Evolutionary conservation across 2,329 filamentous ascomycete genomes (phyloP).

Genomic region (Stenocarpella maydis): DNA sequence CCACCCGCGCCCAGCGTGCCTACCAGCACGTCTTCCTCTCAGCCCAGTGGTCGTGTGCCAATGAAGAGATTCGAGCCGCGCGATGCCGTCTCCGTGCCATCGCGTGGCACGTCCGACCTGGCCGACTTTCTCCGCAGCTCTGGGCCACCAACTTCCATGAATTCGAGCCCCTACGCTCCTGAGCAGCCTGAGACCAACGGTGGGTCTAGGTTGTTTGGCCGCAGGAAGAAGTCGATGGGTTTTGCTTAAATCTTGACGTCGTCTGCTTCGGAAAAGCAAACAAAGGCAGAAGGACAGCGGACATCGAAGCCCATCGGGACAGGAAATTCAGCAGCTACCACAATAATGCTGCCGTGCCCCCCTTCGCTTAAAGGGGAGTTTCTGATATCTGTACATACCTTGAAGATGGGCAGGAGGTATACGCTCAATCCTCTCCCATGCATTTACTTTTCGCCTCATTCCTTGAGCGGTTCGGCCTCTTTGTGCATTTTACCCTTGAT

Average conservation of each 20-base stretch:
- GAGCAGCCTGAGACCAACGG: conserved; percentile 11
- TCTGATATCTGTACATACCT: conserved; percentile 10
- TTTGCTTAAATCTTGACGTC: conserved; percentile 11
- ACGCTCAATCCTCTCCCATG: background rate
- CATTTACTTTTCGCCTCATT: conserved; percentile 11
- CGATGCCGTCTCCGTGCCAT: conserved; percentile 53
- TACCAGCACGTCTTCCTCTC: conserved; percentile 27
- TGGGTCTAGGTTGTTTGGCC: conserved; percentile 33
- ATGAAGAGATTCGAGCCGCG: conserved; percentile 68
- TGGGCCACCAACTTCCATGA: conserved; percentile 61
- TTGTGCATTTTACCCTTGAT: conserved; percentile 19
- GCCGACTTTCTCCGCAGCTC: conserved; percentile 77
- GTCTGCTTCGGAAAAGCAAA: background rate
- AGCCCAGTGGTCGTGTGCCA: conserved; percentile 49
- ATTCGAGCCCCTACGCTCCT: conserved; percentile 4
- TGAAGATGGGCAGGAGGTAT: conserved; percentile 4
- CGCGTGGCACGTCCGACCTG: conserved; percentile 69
- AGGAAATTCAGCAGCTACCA: background rate
- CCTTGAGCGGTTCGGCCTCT: conserved; percentile 24
- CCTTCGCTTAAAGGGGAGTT: background rate
- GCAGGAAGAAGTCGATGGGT: conserved; percentile 33
- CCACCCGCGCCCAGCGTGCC: conserved; percentile 34
- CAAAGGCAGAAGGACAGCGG: background rate
- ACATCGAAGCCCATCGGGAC: background rate
- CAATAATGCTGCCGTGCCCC: background rate